Percentiles rank a stretch among this genome's conserved stretches.
Conservation (phyloP, 176 grass and related monocot genomes). For the Bolboschoenus planiculmis region DNA sequence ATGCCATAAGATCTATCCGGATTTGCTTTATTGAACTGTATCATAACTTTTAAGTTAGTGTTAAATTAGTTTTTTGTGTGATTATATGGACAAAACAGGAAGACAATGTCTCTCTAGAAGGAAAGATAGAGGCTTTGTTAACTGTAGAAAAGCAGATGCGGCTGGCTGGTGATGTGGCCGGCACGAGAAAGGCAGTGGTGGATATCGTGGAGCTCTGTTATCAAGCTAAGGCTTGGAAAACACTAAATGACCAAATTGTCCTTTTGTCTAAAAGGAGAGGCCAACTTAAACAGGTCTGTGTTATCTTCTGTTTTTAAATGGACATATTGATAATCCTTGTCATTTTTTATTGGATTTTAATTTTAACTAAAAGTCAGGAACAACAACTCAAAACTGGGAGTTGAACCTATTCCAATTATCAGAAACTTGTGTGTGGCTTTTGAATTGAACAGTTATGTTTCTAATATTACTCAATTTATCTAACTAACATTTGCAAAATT, state of each 20-base stretch:
- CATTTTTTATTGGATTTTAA: background rate
- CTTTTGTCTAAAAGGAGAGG: constrained; percentile 89
- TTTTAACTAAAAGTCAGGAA: background rate
- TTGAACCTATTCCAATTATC: background rate
- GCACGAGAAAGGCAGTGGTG: constrained; percentile 73
- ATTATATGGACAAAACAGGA: constrained; percentile 39
- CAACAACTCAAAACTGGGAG: background rate
- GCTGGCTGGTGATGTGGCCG: constrained; percentile 68
- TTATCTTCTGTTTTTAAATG: background rate
- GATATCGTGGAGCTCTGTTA: constrained; percentile 96
- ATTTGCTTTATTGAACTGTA: background rate
- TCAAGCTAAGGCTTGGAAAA: constrained; percentile 80
- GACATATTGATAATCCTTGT: background rate
- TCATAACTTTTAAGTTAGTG: background rate
- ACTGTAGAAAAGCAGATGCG: constrained; percentile 95
- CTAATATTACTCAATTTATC: background rate
- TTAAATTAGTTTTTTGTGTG: background rate
- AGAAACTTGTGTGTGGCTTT: background rate
- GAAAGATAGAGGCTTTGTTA: constrained; percentile 70
- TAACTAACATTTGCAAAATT: background rate
- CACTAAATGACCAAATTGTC: constrained; percentile 90
- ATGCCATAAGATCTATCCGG: background rate
- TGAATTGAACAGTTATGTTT: no score
- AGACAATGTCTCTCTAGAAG: constrained; percentile 51
- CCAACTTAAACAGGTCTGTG: constrained; percentile 82